Percentiles rank a stretch among this genome's conserved stretches.
phyloP scores from a whole-genome alignment of 2,329 filamentous ascomycete genomes.

The Cercospora sp. region DNA sequence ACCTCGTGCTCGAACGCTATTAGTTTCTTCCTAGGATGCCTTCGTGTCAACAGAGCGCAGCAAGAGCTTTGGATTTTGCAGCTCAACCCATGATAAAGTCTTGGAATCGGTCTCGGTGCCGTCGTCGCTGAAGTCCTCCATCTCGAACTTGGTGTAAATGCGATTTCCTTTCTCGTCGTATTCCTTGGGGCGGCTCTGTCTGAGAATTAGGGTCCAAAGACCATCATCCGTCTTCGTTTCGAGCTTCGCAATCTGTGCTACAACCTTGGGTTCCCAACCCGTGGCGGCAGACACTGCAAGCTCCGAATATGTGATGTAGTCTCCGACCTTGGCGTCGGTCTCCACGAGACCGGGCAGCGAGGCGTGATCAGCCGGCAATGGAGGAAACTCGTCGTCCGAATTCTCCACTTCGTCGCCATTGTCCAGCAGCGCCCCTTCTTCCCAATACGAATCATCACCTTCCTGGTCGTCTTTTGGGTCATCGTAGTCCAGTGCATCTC shows the following conservation, averaged over 20 bases:
- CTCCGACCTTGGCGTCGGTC: conserved; percentile 56
- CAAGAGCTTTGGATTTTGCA: conserved; percentile 15
- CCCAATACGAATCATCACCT: conserved; percentile 34
- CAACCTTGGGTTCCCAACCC: conserved; percentile 65
- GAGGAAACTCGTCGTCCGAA: conserved; percentile 60
- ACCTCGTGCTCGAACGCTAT: background rate
- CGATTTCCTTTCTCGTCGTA: conserved; percentile 71
- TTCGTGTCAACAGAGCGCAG: background rate
- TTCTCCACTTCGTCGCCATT: conserved; percentile 29
- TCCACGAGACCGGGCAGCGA: conserved; percentile 55
- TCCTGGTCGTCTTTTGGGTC: conserved; percentile 40
- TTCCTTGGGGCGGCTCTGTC: conserved; percentile 58
- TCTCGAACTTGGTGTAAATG: conserved; percentile 76
- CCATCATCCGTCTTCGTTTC: conserved; percentile 59
- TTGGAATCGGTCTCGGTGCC: conserved; percentile 47
- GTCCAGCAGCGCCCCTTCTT: conserved; percentile 33
- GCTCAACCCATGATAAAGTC: conserved; percentile 1
- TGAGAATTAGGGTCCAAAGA: conserved; percentile 57
- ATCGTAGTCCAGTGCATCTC: conserved; percentile 46
- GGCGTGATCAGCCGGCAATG: conserved; percentile 35
- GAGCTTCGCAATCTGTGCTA: conserved; percentile 63
- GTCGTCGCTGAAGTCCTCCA: conserved; percentile 60
- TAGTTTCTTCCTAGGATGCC: conserved; percentile 4
- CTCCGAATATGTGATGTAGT: conserved; percentile 70
- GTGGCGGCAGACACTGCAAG: conserved; percentile 62